These are phyloP conservation scores for Carallia pectinifolia DNA, from an alignment of 345 rosid genomes.

Conservation along the genomic window DNA sequence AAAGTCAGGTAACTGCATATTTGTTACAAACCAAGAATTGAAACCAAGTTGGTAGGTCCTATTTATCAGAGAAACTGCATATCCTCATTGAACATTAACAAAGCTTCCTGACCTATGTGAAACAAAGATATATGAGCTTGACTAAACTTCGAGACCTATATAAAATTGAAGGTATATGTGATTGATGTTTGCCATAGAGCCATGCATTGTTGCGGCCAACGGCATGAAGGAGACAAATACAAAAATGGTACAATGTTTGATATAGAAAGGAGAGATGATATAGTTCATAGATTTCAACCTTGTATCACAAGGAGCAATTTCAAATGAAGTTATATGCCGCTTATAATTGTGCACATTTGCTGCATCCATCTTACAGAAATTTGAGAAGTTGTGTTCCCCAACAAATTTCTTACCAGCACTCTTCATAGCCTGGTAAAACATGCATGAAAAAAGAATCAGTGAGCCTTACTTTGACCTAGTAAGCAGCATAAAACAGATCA, in stretches of 20 bases:
- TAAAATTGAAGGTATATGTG: too few relatives aligned
- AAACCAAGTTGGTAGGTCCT: background rate
- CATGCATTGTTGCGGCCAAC: background rate
- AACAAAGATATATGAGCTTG: too few relatives aligned
- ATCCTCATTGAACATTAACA: background rate
- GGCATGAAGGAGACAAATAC: background rate
- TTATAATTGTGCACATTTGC: conserved; percentile 75
- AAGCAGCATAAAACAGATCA: conserved; percentile 2
- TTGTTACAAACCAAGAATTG: too few relatives aligned
- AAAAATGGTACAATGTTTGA: background rate
- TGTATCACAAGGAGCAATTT: conserved; percentile 54
- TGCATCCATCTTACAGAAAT: conserved; percentile 97
- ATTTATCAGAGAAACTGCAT: background rate
- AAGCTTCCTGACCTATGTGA: too few relatives aligned
- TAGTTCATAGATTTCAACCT: conserved; percentile 40
- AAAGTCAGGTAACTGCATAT: background rate
- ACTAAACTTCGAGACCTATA: too few relatives aligned
- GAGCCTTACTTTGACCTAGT: conserved; percentile 7
- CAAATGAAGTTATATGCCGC: conserved; percentile 62
- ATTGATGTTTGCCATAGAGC: background rate
- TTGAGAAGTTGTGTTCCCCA: conserved; percentile 90
- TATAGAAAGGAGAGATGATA: background rate
- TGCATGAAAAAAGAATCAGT: conserved; percentile 11
- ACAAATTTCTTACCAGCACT: conserved; percentile 72
- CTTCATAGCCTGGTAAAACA: conserved; percentile 66